Base-by-base conservation (phyloP, 805 yeast genomes). In the Ogataea pignaliae region DNA sequence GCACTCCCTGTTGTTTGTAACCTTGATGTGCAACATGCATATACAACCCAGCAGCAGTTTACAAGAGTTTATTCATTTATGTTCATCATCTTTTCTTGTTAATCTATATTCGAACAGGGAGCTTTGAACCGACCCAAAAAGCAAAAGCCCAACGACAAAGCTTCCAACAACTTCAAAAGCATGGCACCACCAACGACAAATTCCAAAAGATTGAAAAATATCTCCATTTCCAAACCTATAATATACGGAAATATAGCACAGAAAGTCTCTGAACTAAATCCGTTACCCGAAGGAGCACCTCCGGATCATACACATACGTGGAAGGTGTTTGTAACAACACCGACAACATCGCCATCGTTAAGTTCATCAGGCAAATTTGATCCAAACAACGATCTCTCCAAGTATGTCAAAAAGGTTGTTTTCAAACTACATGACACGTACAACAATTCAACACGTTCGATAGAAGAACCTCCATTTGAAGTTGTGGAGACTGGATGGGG, bases 401-500 rank as follows among this genome's bases (percentile, higher is more conserved):
- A 85, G 36, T 78, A 85, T 55, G 81, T 91, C 56, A 89, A 88
- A 59, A 84, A 87, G 63, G 98, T 93, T 1, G 91, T 90, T 0
- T 93, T 91, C 72, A 93, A 93, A 61, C 71, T 93, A 17, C 99
- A 93, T 64, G 99, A 93, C 52, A 93, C 99, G 0, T 93, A 91
- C 56, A 84, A 83, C 16, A 87, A 83, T 54, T 79, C 97, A 1
- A 79, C 88, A n/a, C 71, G 99, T 43, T 76, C 93, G 1, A 73
- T 91, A 13, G 98, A 93, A 50, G 61, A 71, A 29, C 97, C 98
- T 2, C 99, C 99, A 0, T 93, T 85, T 57, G 95, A 89, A 62
- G 88, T 93, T 28, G 85, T 96, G 2, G 99, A 93, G 59, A 87
- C 98, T 0, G 99, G 99, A 0, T 93, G 99, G 99, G 99, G 99